phyloP scores from a whole-genome alignment of 495 filamentous ascomycete species.

The Trichoderma erinaceum region DNA sequence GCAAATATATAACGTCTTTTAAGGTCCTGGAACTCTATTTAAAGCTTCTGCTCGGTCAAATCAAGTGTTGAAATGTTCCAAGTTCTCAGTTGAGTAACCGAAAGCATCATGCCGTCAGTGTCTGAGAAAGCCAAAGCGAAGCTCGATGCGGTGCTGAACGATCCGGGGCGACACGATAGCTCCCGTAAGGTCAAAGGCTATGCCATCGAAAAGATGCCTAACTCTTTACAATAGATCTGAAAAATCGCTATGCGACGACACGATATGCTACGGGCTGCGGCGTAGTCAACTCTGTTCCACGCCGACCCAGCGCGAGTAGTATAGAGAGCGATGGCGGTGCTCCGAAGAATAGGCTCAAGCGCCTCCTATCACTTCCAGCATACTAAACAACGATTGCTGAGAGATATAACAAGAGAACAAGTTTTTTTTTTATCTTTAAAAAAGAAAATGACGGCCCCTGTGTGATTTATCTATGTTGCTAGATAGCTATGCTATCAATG shows the following conservation, averaged over 20 bases:
- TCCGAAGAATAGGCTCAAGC: background rate
- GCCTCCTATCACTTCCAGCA: background rate
- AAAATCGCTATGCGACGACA: slow-evolving; percentile 6
- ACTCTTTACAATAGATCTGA: background rate
- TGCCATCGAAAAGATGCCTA: background rate
- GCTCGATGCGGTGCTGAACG: slow-evolving; percentile 6
- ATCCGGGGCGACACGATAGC: background rate
- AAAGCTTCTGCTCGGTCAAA: background rate
- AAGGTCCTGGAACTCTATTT: background rate
- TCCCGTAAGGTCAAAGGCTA: background rate
- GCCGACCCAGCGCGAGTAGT: background rate
- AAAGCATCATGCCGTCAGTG: background rate
- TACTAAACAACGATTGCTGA: background rate
- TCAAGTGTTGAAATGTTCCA: background rate
- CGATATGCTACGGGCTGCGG: slow-evolving; percentile 6
- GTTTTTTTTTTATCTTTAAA: too few relatives aligned
- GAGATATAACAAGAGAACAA: background rate
- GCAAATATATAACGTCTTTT: background rate
- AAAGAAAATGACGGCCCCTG: too few relatives aligned
- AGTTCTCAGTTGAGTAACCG: background rate
- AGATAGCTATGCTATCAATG: too few relatives aligned
- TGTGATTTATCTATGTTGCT: too few relatives aligned
- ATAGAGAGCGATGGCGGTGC: background rate
- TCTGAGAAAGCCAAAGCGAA: background rate
- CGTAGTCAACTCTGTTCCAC: background rate